phyloP scores from a whole-genome alignment of 257 asterid genomes.

The Capsicum baccatum region DNA sequence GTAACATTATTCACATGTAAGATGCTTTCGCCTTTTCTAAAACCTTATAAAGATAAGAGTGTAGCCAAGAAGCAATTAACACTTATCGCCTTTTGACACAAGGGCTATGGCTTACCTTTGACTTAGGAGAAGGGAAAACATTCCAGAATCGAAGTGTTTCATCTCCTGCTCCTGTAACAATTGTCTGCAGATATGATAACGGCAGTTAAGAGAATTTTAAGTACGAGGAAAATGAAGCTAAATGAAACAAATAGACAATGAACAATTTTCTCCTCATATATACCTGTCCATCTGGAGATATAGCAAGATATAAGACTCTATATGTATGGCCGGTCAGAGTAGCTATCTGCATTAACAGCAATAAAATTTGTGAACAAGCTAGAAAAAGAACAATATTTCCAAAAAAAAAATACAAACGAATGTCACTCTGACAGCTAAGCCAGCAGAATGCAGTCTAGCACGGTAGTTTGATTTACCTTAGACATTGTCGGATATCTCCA shows the following conservation, averaged over 20 bases:
- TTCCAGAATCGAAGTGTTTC: conserved; percentile 98
- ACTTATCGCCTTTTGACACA: background rate
- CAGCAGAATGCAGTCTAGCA: conserved; percentile 1
- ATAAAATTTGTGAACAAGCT: background rate
- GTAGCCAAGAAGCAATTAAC: background rate
- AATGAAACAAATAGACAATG: background rate
- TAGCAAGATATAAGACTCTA: conserved; percentile 91
- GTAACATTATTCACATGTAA: conserved; percentile 21
- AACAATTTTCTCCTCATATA: conserved; percentile 14
- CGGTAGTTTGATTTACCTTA: conserved; percentile 53
- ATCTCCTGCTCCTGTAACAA: conserved; percentile 98
- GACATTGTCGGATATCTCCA: conserved; percentile 98
- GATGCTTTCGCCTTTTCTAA: background rate
- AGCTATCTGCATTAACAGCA: conserved; percentile 73
- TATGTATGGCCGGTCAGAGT: conserved; percentile 92
- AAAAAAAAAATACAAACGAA: background rate
- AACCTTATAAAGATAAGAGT: conserved; percentile 8
- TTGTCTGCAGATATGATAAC: conserved; percentile 55
- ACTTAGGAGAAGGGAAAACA: conserved; percentile 88
- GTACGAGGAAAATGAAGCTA: background rate
- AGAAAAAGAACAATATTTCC: background rate
- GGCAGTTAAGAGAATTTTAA: background rate
- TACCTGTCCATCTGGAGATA: conserved; percentile 99
- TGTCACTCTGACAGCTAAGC: background rate
- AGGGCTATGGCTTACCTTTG: conserved; percentile 60